These are phyloP conservation scores for Amanita inopinata DNA, from an alignment of 768 basidiomycete genomes.

Conservation along the genomic window DNA sequence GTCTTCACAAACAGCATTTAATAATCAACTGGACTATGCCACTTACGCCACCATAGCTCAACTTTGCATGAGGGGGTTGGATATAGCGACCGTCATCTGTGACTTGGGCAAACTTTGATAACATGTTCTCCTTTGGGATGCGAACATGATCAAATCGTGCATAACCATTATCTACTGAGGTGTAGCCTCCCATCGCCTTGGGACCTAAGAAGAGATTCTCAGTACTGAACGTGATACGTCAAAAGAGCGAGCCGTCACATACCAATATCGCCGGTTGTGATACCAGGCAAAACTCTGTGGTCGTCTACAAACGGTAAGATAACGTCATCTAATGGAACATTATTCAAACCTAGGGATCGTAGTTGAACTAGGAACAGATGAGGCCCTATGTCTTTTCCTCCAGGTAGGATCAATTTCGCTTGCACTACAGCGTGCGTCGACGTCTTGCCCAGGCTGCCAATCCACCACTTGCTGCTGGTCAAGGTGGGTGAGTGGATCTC, in stretches of 20 bases:
- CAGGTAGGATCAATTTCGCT: slow-evolving; percentile 60
- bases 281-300: slow-evolving; percentile 50
- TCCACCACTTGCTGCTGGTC: slow-evolving; percentile 79
- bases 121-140: slow-evolving; percentile 63
- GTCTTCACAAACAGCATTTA: too few relatives aligned
- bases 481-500: slow-evolving; percentile 69
- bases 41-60: slow-evolving; percentile 68
- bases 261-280: slow-evolving; percentile 65
- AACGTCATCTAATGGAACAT: neutral
- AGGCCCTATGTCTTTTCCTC: slow-evolving; percentile 52
- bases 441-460: slow-evolving; percentile 61
- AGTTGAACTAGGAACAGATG: slow-evolving; percentile 71
- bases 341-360: slow-evolving; percentile 43
- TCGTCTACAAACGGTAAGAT: slow-evolving; percentile 31
- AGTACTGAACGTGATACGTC: neutral
- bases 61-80: slow-evolving; percentile 60
- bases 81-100: slow-evolving; percentile 56
- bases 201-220: slow-evolving; percentile 34
- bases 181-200: slow-evolving; percentile 41
- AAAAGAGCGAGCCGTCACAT: slow-evolving; percentile 7
- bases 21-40: too few relatives aligned
- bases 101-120: slow-evolving; percentile 64
- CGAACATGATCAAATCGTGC: slow-evolving; percentile 56
- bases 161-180: slow-evolving; percentile 57
- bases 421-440: slow-evolving; percentile 72